Evolutionary conservation across 441 rosid species (phyloP).

Genomic region (Corymbia citriodora): DNA sequence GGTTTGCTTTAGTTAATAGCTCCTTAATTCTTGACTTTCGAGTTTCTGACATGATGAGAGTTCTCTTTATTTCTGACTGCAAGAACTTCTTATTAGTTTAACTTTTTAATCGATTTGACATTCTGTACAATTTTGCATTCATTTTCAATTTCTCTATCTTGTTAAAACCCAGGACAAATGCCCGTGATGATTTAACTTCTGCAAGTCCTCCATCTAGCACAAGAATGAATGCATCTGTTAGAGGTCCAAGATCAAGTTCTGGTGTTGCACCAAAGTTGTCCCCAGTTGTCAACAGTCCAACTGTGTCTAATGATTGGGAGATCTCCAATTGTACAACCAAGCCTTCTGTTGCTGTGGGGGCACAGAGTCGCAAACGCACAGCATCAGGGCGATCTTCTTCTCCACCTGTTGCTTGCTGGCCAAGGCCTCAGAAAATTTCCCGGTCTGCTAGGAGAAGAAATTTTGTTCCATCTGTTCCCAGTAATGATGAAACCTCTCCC

Average conservation of each 20-base stretch:
- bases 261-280: conserved; percentile 67
- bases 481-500: conserved; percentile 65
- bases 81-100: not conserved
- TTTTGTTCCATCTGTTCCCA: conserved; percentile 65
- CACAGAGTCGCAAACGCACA: conserved; percentile 74
- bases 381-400: conserved; percentile 73
- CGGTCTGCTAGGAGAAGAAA: conserved; percentile 94
- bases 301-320: conserved; percentile 82
- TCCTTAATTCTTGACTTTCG: not conserved
- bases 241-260: conserved; percentile 81
- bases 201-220: conserved; percentile 75
- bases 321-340: conserved; percentile 75
- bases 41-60: not conserved
- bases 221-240: conserved; percentile 60
- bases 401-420: conserved; percentile 91
- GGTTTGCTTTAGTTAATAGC: not conserved
- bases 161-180: conserved; percentile 44
- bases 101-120: not conserved
- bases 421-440: conserved; percentile 88
- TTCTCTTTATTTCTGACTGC: not conserved
- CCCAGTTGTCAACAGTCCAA: conserved; percentile 66
- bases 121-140: conserved; percentile 8
- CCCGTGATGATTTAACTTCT: conserved; percentile 75
- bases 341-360: conserved; percentile 64
- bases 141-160: not conserved